These are phyloP conservation scores for Mortierella sp. DNA, from an alignment of 371 early-diverging fungal species.

Conservation along the genomic window DNA sequence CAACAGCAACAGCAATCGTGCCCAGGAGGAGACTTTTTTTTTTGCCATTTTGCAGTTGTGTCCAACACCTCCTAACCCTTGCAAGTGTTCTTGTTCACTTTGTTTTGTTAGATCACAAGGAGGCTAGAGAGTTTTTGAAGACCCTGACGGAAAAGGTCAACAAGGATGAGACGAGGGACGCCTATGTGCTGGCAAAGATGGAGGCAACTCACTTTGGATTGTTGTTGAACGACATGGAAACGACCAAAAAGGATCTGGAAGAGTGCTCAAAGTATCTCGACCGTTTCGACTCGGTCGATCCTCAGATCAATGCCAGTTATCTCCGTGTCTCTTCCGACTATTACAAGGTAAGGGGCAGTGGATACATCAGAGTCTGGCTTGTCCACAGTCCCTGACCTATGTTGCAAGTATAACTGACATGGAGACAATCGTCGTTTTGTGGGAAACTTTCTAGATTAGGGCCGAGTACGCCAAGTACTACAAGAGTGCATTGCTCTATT, in stretches of 20 bases:
- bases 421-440: too few species aligned
- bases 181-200: constrained; percentile 86
- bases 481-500: constrained; percentile 91
- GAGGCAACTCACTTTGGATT: constrained; percentile 89
- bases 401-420: too few species aligned
- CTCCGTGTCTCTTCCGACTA: constrained; percentile 96
- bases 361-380: too few species aligned
- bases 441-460: constrained; percentile 68
- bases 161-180: constrained; percentile 75
- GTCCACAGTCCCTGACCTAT: too few species aligned
- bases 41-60: too few species aligned
- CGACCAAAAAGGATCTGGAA: constrained; percentile 85
- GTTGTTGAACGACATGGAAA: constrained; percentile 77
- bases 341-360: constrained; percentile 80
- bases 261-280: constrained; percentile 88
- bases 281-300: constrained; percentile 82
- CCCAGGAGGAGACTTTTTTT: too few species aligned
- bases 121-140: constrained; percentile 75
- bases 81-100: neutral
- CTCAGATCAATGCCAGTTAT: constrained; percentile 91
- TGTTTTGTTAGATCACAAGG: constrained; percentile 60
- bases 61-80: too few species aligned
- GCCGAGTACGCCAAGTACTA: constrained; percentile 94
- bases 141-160: constrained; percentile 77
- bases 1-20: too few species aligned